Conservation (phyloP, 495 filamentous ascomycete species). For the Durotheca rogersii region DNA sequence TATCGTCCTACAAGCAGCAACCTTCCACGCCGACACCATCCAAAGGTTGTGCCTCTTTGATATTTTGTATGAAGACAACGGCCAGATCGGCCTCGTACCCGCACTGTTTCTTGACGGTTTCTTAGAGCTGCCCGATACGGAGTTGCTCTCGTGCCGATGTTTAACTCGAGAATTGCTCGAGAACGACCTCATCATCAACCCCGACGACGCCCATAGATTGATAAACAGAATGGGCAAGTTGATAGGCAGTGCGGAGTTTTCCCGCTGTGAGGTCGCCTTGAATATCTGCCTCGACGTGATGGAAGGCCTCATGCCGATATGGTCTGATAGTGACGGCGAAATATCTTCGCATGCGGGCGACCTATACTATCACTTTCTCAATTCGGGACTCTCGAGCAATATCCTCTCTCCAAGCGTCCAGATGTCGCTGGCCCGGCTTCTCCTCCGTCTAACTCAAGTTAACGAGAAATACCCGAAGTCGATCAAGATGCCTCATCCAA, state of each 20-base stretch:
- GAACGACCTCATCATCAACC: constrained; percentile 45
- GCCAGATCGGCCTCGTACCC: constrained; percentile 39
- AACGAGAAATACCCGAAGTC: constrained; percentile 62
- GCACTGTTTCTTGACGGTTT: constrained; percentile 59
- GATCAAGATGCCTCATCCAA: constrained; percentile 61
- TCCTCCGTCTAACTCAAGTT: constrained; percentile 65
- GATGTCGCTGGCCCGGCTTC: constrained; percentile 61
- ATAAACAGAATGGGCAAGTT: constrained; percentile 54
- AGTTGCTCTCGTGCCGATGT: constrained; percentile 58
- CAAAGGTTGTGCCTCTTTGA: constrained; percentile 45
- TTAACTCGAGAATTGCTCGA: constrained; percentile 53
- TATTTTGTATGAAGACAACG: constrained; percentile 37
- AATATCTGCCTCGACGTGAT: constrained; percentile 70
- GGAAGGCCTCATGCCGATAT: constrained; percentile 61
- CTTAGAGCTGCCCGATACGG: constrained; percentile 55
- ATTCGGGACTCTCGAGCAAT: constrained; percentile 59
- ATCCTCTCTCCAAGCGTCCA: constrained; percentile 68
- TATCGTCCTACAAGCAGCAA: constrained; percentile 46
- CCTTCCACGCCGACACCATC: constrained; percentile 49
- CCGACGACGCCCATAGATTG: constrained; percentile 46
- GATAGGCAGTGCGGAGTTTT: constrained; percentile 62
- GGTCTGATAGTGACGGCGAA: constrained; percentile 56
- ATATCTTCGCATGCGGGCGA: constrained; percentile 64
- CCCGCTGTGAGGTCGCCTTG: constrained; percentile 75
- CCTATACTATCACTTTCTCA: constrained; percentile 79